These are phyloP conservation scores for Tetradesmus lagerheimii DNA, from an alignment of 139 green algal genomes.

Conservation along the genomic window DNA sequence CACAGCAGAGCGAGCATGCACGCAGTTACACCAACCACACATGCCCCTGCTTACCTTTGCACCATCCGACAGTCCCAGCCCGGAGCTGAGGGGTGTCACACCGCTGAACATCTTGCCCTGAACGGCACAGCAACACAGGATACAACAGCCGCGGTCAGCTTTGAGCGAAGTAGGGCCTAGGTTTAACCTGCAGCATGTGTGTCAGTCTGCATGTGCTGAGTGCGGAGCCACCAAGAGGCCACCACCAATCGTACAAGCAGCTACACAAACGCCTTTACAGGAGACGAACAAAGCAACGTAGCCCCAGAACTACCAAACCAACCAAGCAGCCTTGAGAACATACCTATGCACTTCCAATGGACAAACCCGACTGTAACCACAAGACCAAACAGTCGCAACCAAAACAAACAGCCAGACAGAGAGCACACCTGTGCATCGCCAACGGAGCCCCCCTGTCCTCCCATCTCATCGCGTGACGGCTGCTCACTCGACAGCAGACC, in stretches of 20 bases:
- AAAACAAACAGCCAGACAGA: neutral
- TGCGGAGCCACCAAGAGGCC: too few relatives aligned
- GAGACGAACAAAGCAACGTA: too few relatives aligned
- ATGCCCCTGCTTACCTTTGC: neutral
- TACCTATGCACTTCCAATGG: too few relatives aligned
- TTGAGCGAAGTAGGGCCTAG: too few relatives aligned
- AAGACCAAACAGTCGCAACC: neutral
- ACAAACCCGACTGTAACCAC: too few relatives aligned
- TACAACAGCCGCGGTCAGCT: neutral
- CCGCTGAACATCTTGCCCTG: neutral
- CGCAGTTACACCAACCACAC: neutral
- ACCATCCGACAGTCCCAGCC: neutral
- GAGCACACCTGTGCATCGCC: conserved; percentile 11
- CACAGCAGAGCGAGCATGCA: neutral
- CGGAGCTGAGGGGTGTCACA: neutral
- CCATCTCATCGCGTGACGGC: neutral
- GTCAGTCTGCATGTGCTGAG: too few relatives aligned
- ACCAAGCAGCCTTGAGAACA: too few relatives aligned
- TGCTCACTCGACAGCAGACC: neutral
- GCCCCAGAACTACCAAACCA: too few relatives aligned
- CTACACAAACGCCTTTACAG: too few relatives aligned
- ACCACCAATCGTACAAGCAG: too few relatives aligned
- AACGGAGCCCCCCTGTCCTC: neutral
- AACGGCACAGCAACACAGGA: neutral
- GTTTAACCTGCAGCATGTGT: too few relatives aligned